Percentiles rank a stretch among this genome's conserved stretches.
Conservation (phyloP, 73 alveolate species). For the Tetrahymena borealis region DNA sequence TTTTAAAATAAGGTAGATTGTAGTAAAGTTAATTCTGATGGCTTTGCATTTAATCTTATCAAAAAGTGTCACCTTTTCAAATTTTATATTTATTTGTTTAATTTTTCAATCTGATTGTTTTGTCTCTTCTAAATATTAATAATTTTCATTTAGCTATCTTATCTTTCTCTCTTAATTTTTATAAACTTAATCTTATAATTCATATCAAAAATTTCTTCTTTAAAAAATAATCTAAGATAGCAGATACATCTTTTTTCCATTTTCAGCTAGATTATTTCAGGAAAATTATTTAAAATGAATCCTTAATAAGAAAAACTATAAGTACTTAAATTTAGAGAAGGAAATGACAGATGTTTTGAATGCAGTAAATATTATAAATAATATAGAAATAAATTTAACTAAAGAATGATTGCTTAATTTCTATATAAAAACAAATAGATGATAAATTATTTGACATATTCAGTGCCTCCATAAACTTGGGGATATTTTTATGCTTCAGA, state of each 20-base stretch:
- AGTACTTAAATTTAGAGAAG: not conserved
- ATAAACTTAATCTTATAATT: no score
- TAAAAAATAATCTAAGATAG: no score
- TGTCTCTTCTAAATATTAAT: no score
- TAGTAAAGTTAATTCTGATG: no score
- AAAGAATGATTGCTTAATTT: not conserved
- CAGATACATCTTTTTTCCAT: not conserved
- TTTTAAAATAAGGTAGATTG: no score
- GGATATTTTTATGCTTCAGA: not conserved
- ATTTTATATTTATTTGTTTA: no score
- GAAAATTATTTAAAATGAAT: not conserved
- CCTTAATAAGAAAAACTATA: not conserved
- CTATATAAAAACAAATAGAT: not conserved
- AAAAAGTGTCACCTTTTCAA: no score
- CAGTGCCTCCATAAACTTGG: not conserved
- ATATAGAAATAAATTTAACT: not conserved
- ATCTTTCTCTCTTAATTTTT: no score
- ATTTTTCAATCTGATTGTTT: no score
- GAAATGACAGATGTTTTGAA: not conserved
- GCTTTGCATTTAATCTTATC: no score
- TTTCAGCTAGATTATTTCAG: not conserved
- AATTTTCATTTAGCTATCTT: no score
- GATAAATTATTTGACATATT: not conserved
- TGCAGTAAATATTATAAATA: not conserved
- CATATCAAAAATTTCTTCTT: no score